Conservation (phyloP, 352 stramenopile species). For the Phytophthora pluvialis region DNA sequence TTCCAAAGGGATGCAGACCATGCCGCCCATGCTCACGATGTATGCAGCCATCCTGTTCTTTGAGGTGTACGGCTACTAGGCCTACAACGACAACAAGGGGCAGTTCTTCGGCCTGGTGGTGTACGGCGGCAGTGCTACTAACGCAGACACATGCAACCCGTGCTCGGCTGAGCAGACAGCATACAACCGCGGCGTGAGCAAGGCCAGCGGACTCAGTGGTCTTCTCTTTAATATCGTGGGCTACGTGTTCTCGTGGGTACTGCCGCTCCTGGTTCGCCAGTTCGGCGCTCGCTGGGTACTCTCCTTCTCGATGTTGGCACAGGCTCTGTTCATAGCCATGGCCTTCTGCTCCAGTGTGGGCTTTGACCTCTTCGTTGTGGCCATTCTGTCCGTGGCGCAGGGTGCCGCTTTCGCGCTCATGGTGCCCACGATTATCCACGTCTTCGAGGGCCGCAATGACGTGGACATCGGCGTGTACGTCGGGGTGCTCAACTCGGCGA, state of each 20-base stretch:
- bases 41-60: slow-evolving; percentile 60
- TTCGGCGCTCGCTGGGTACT: slow-evolving; percentile 50
- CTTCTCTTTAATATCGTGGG: slow-evolving; percentile 39
- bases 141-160: slow-evolving; percentile 33
- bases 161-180: slow-evolving; percentile 41
- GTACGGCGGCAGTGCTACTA: slow-evolving; percentile 40
- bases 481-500: slow-evolving; percentile 28
- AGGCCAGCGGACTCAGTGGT: slow-evolving; percentile 50
- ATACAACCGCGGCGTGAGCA: slow-evolving; percentile 58
- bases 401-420: slow-evolving; percentile 40
- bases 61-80: slow-evolving; percentile 59
- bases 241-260: slow-evolving; percentile 48
- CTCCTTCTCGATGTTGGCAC: slow-evolving; percentile 30
- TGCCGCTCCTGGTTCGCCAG: slow-evolving; percentile 50
- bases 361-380: slow-evolving; percentile 44
- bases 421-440: slow-evolving; percentile 47
- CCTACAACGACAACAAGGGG: slow-evolving; percentile 73
- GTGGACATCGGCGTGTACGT: slow-evolving; percentile 35
- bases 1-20: slow-evolving; percentile 41
- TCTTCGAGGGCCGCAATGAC: slow-evolving; percentile 45
- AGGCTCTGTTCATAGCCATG: slow-evolving; percentile 46
- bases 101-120: slow-evolving; percentile 47
- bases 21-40: slow-evolving; percentile 43
- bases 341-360: slow-evolving; percentile 32
- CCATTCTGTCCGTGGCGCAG: slow-evolving; percentile 37